These are phyloP conservation scores for Apiospora koreana DNA, from an alignment of 2,329 filamentous ascomycete genomes.

Conservation along the genomic window DNA sequence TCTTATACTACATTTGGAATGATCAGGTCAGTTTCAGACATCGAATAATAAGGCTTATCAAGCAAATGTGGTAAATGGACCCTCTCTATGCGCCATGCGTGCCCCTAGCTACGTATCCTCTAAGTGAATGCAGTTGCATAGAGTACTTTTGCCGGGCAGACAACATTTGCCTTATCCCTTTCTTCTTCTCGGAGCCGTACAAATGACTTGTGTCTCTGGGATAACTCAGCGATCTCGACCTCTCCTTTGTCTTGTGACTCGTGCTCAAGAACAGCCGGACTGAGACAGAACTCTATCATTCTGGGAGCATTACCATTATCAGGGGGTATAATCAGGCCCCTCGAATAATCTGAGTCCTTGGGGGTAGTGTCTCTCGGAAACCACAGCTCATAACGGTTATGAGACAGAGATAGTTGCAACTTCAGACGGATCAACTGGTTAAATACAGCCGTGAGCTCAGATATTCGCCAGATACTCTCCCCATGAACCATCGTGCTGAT, in stretches of 20 bases:
- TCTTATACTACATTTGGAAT: background rate
- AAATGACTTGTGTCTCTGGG: background rate
- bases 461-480: background rate
- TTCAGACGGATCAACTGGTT: background rate
- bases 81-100: background rate
- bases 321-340: background rate
- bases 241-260: background rate
- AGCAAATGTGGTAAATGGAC: background rate
- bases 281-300: background rate
- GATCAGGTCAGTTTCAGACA: background rate
- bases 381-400: background rate
- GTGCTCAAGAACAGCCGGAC: background rate
- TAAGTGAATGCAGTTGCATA: background rate
- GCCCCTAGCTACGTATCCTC: background rate
- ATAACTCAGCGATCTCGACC: background rate
- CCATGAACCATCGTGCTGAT: background rate
- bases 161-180: background rate
- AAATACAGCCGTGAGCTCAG: background rate
- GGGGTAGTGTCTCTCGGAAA: background rate
- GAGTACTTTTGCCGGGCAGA: background rate
- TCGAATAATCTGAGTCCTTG: background rate
- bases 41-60: background rate
- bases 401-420: background rate
- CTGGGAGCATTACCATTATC: background rate
- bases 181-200: background rate